phyloP scores from a whole-genome alignment of 2,329 filamentous ascomycete genomes.

The Allantophomopsis lycopodina region DNA sequence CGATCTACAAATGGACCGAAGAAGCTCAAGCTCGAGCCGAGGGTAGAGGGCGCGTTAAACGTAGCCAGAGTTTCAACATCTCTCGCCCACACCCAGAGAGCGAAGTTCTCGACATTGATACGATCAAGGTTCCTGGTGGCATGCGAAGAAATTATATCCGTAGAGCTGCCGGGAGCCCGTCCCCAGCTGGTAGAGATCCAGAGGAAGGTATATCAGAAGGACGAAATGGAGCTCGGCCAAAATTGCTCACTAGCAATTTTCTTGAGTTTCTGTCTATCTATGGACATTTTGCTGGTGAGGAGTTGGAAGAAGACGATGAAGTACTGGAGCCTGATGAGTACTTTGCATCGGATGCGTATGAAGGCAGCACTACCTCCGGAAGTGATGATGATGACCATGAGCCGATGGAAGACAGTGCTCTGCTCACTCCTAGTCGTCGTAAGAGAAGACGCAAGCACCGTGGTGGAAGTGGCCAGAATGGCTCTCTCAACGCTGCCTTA shows the following conservation, averaged over 20 bases:
- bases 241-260: conserved; percentile 80
- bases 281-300: conserved; percentile 94
- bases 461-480: conserved; percentile 61
- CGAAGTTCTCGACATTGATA: conserved; percentile 71
- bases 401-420: conserved; percentile 75
- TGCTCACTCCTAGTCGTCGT: conserved; percentile 64
- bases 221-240: conserved; percentile 29
- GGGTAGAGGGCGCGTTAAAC: conserved; percentile 42
- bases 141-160: conserved; percentile 86
- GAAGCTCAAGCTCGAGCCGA: conserved; percentile 59
- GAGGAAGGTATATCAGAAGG: conserved; percentile 22
- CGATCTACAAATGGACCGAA: conserved; percentile 95
- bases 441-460: conserved; percentile 67
- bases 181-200: conserved; percentile 20
- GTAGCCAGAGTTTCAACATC: conserved; percentile 80
- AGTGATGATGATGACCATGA: conserved; percentile 59
- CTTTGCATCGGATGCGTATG: conserved; percentile 64
- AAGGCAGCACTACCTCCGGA: conserved; percentile 32
- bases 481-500: conserved; percentile 64
- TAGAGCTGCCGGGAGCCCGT: conserved; percentile 55
- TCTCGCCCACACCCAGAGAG: conserved; percentile 66
- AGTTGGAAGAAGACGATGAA: conserved; percentile 93
- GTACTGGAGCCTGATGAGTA: conserved; percentile 78
- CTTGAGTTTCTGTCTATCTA: conserved; percentile 92
- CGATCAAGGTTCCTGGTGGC: conserved; percentile 86